Percentiles rank a stretch among this genome's conserved stretches.
phyloP scores from a whole-genome alignment of 1,284 basidiomycete genomes.

The Puccinia hordei region DNA sequence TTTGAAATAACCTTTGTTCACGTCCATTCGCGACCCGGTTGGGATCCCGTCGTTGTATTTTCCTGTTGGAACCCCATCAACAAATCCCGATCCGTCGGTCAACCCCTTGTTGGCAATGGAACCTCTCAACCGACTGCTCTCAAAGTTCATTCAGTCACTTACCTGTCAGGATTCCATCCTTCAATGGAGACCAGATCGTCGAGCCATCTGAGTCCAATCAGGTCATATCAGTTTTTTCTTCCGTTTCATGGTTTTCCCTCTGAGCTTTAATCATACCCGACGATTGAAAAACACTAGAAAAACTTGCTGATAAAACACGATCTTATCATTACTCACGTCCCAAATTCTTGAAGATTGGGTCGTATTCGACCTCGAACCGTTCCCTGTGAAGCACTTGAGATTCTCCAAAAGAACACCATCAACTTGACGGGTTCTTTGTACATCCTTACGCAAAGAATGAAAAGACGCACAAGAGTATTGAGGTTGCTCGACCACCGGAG shows the following conservation, averaged over 20 bases:
- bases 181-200: conserved; percentile 75
- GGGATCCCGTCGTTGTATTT: conserved; percentile 67
- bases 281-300: too few species aligned
- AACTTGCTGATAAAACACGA: conserved; percentile 54
- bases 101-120: background rate
- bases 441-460: too few species aligned
- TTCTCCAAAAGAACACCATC: background rate
- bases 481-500: conserved; percentile 77
- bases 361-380: conserved; percentile 78
- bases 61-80: conserved; percentile 62
- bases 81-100: background rate
- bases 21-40: conserved; percentile 68
- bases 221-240: background rate
- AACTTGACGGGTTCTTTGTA: conserved; percentile 62
- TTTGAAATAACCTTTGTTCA: conserved; percentile 65
- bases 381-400: conserved; percentile 70
- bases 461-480: conserved; percentile 60
- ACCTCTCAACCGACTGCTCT: background rate
- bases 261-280: background rate
- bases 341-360: conserved; percentile 52
- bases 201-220: conserved; percentile 65
- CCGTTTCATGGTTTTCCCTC: background rate
- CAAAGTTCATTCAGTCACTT: conserved; percentile 51
- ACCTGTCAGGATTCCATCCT: conserved; percentile 64
- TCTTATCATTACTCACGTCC: conserved; percentile 53